phyloP scores from a whole-genome alignment of 768 basidiomycete species.

The Tricholoma terreum region DNA sequence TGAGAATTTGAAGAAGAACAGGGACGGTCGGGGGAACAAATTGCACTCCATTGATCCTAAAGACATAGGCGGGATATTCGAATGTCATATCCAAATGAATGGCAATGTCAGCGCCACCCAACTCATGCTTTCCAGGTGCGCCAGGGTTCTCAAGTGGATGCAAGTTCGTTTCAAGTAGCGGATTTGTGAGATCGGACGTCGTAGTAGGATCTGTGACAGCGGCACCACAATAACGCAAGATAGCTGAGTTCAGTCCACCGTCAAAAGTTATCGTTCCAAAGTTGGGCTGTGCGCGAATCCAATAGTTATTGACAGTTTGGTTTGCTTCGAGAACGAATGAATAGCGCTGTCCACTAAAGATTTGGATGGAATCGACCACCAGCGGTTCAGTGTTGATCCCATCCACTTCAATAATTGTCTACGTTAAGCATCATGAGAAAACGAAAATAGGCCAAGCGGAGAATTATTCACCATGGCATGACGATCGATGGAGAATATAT shows the following conservation, averaged over 20 bases:
- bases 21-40: slow-evolving; percentile 43
- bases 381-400: slow-evolving; percentile 39
- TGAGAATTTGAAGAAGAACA: slow-evolving; percentile 52
- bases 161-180: slow-evolving; percentile 28
- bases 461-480: slow-evolving; percentile 21
- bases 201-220: slow-evolving; percentile 26
- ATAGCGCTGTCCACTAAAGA: slow-evolving; percentile 22
- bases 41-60: slow-evolving; percentile 28
- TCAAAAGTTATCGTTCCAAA: slow-evolving; percentile 16
- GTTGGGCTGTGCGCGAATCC: slow-evolving; percentile 30
- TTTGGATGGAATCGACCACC: slow-evolving; percentile 35
- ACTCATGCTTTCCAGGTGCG: slow-evolving; percentile 11
- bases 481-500: slow-evolving; percentile 43
- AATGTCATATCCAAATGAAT: slow-evolving; percentile 20
- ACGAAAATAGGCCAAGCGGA: neutral
- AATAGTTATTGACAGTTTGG: slow-evolving; percentile 50
- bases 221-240: slow-evolving; percentile 39
- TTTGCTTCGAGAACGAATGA: slow-evolving; percentile 41
- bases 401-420: slow-evolving; percentile 52
- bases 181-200: slow-evolving; percentile 14
- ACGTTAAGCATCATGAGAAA: slow-evolving; percentile 10
- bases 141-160: slow-evolving; percentile 9
- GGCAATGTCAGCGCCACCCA: slow-evolving; percentile 22
- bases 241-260: slow-evolving; percentile 51
- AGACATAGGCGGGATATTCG: slow-evolving; percentile 7